phyloP scores from a whole-genome alignment of 768 basidiomycete genomes.

The Gymnopilus junonius region DNA sequence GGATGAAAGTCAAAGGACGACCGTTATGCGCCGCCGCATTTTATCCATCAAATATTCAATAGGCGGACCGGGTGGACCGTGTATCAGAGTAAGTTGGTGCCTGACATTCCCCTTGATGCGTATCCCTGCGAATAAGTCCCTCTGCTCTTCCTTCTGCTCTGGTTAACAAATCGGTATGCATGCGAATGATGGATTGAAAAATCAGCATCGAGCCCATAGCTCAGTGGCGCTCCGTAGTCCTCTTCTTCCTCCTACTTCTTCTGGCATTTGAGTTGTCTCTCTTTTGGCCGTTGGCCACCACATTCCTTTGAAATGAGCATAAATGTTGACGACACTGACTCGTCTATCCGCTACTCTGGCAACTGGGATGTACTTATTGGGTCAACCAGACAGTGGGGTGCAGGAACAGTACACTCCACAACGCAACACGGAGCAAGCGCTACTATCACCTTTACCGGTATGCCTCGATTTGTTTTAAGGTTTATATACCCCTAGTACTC shows the following conservation, averaged over 20 bases:
- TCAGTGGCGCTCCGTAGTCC: neutral
- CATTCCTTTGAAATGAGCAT: slow-evolving; percentile 6
- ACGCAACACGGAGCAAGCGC: neutral
- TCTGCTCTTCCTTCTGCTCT: neutral
- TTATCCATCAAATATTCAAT: too few species aligned
- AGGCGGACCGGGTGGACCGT: neutral
- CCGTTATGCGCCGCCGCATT: too few species aligned
- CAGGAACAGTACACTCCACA: neutral
- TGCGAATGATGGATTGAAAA: neutral
- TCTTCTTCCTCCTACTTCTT: neutral
- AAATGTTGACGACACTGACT: neutral
- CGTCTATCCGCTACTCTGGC: neutral
- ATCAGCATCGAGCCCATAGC: neutral
- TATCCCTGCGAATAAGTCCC: too few species aligned
- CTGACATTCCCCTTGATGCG: neutral
- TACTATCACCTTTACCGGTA: neutral
- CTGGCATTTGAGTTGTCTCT: neutral
- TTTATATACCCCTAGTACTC: neutral
- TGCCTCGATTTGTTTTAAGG: too few species aligned
- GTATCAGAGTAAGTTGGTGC: neutral
- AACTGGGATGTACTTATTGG: neutral
- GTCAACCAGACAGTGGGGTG: slow-evolving; percentile 1
- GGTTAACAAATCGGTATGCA: neutral
- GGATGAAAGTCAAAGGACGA: too few species aligned
- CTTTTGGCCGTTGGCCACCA: slow-evolving; percentile 1